Evolutionary conservation across 225 moss, liverwort and hornwort species (phyloP), one percentile per base, ranked within the genome.

Genomic region (Pleurozium schreberi): DNA sequence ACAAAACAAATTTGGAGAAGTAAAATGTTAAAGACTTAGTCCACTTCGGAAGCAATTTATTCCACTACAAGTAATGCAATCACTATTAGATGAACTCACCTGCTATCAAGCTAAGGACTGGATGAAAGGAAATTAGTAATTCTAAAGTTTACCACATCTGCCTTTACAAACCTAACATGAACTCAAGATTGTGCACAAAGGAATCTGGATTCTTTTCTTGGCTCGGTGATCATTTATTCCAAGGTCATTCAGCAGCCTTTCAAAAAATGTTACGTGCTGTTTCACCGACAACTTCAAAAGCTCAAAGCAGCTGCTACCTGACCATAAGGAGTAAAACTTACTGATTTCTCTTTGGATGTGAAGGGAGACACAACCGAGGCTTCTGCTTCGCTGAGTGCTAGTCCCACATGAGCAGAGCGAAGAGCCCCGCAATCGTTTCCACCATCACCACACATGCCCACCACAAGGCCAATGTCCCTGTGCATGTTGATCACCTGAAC

Each of bases 391-490:
- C 93, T 95, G 26, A 95, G 93, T 28, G 95, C 92, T 18, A 95
- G 67, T 63, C 94, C 95, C 63, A 92, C 93, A 92, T 94, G 95
- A 50, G 95, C 94, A 75, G 92, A 88, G 45, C 94, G 89, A 59
- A 95, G 92, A 88, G 94, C 94, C 68, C 95, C 93, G 47, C 94
- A 95, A 88, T 95, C 94, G 71, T 95, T 95, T 36, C 95, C 94
- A 57, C 95, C 95, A 91, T 95, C 94, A 74, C 95, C 93, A 84
- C 94, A 95, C 95, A 94, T 95, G 77, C 93, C 94, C 70, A 95
- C 95, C 83, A 95, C 92, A 71, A 94, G 91, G 60, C 94, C 94
- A 66, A 68, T 67, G 62, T 94, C 92, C 80, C 91, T 93, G 81
- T 94, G 94, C 95, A 95, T 91, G 74, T 80, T 93, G 42, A 93